Conservation (phyloP, 805 yeast genomes). For the Saccharomycopsis selenospora region DNA sequence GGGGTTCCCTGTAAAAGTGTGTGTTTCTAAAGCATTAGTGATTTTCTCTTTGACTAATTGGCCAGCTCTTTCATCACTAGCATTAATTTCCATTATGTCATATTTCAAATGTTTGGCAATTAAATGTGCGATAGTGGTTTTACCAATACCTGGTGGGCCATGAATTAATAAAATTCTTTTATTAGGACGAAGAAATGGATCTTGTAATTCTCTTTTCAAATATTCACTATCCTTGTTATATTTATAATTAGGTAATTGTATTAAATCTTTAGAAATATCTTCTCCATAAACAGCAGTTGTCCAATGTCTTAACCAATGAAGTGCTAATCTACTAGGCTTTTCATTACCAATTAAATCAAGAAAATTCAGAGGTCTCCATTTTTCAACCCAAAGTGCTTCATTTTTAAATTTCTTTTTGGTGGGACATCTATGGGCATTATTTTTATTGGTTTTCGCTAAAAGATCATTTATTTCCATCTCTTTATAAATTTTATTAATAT, state of each 20-base stretch:
- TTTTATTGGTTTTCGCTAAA: slow-evolving; percentile 14
- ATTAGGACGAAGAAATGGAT: slow-evolving; percentile 51
- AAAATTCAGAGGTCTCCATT: slow-evolving; percentile 59
- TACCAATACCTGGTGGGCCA: slow-evolving; percentile 94
- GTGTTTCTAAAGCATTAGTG: slow-evolving; percentile 54
- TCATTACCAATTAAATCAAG: slow-evolving; percentile 67
- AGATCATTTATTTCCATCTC: slow-evolving; percentile 26
- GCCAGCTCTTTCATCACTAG: slow-evolving; percentile 71
- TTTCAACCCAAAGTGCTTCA: slow-evolving; percentile 46
- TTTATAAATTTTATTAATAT: slow-evolving; percentile 32
- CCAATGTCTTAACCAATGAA: slow-evolving; percentile 67
- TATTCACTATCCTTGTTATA: slow-evolving; percentile 17
- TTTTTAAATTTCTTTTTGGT: not conserved
- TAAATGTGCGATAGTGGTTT: slow-evolving; percentile 81
- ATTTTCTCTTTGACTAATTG: slow-evolving; percentile 47
- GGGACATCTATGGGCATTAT: not conserved
- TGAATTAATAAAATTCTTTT: slow-evolving; percentile 64
- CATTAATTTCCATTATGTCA: slow-evolving; percentile 76
- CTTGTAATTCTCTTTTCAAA: slow-evolving; percentile 25
- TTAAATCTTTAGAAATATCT: slow-evolving; percentile 28
- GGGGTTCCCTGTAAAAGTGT: slow-evolving; percentile 64
- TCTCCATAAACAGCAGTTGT: slow-evolving; percentile 48
- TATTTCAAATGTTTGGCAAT: slow-evolving; percentile 79
- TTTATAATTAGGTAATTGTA: slow-evolving; percentile 7
- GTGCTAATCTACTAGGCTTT: slow-evolving; percentile 46